Evolutionary conservation across 2,329 filamentous ascomycete species (phyloP).

Genomic region (Claviceps arundinis): DNA sequence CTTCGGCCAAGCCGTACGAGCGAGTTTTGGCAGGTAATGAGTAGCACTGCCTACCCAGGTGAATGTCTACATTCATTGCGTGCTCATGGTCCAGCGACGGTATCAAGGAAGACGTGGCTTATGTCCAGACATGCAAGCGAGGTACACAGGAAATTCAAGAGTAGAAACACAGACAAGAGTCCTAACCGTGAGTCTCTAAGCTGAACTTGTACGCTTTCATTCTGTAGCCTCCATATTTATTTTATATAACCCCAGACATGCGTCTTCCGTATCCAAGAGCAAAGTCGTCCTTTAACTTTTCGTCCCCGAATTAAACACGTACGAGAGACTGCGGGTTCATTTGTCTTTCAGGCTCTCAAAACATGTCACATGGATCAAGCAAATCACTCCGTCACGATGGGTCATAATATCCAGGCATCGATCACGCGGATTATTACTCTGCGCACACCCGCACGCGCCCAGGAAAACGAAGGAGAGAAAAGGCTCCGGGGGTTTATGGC

Average conservation of each 20-base stretch:
- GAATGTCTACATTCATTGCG: neutral
- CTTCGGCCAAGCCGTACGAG: conserved; percentile 61
- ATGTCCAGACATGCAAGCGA: no score
- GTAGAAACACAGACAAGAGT: neutral
- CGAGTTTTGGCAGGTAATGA: conserved; percentile 31
- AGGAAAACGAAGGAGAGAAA: neutral
- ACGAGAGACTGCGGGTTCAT: neutral
- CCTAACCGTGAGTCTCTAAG: neutral
- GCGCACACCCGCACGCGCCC: no score
- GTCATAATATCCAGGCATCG: no score
- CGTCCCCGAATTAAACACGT: neutral
- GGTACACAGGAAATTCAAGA: no score
- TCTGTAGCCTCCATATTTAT: neutral
- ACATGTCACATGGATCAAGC: no score
- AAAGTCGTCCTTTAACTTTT: no score
- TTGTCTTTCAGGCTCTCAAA: neutral
- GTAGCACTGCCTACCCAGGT: neutral
- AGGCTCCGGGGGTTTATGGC: neutral
- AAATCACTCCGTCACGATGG: no score
- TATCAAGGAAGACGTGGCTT: no score
- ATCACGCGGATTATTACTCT: no score
- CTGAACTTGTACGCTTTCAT: neutral
- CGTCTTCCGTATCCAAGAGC: no score
- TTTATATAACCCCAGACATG: neutral
- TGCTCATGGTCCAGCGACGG: neutral